Evolutionary conservation across 345 rosid genomes (phyloP).

Genomic region (Cardamine chenopodiifolia): DNA sequence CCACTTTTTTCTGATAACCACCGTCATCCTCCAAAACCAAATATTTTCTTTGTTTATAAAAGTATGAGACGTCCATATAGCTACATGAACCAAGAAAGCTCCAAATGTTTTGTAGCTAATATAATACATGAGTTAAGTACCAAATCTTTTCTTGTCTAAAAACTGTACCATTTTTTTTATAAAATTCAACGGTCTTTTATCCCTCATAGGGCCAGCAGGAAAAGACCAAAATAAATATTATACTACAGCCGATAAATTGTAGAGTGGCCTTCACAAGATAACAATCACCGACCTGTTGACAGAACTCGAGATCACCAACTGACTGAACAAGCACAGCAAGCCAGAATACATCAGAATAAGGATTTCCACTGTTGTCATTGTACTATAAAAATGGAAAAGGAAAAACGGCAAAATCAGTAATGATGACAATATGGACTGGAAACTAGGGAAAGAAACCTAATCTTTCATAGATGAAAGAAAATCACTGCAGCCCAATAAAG

Average conservation of each 20-base stretch:
- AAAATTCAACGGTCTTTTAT: not conserved
- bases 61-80: constrained; percentile 4
- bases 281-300: constrained; percentile 70
- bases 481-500: constrained; percentile 23
- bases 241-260: constrained; percentile 2
- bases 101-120: not conserved
- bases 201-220: constrained; percentile 1
- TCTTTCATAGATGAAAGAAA: constrained; percentile 7
- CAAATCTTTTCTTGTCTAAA: constrained; percentile 1
- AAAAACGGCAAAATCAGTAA: constrained; percentile 5
- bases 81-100: constrained; percentile 6
- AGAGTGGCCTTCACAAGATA: constrained; percentile 21
- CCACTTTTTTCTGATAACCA: constrained; percentile 14
- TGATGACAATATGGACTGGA: constrained; percentile 16
- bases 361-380: constrained; percentile 93
- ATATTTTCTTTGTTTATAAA: not conserved
- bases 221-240: not conserved
- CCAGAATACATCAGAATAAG: constrained; percentile 95
- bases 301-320: constrained; percentile 90
- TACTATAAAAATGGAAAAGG: constrained; percentile 56
- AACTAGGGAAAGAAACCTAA: constrained; percentile 11
- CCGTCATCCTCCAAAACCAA: constrained; percentile 5
- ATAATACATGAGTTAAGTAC: constrained; percentile 4
- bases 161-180: not conserved
- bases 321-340: constrained; percentile 91